Base-by-base conservation (phyloP, 164 flowering plant species). In the Pachysandra terminalis region DNA sequence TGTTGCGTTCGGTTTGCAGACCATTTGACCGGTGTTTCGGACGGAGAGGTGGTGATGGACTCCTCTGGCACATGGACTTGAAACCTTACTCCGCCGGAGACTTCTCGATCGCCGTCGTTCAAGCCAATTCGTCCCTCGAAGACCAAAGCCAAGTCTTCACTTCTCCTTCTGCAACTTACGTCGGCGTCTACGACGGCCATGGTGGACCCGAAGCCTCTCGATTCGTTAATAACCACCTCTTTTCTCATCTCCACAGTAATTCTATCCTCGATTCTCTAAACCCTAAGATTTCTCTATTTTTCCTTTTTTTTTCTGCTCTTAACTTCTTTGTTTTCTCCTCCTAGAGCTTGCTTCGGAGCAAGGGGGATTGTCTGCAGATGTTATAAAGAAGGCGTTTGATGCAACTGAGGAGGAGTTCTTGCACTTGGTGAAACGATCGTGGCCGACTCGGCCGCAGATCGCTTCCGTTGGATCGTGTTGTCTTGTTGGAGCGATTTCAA, bases 381-480 rank as follows among this genome's bases (percentile, higher is more conserved):
- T 82, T 16, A 75, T 82, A 51, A 82, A 67, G 68, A 82, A 80
- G 66, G 81, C 85, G 0, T 80, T 82, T 51, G 65, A 59, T 70
- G 78, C 75, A 12, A 80, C 85, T 0, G 85, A 82, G 45, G 78
- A 80, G 65, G 80, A 78, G 12, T 82, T 82, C 65, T 57, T 76
- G 55, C 73, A 67, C 13, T 64, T 80, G 69, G 85, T 82, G 75
- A 82, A 74, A 77, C 67, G 66, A 9, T 19, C 10, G 89, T 85
- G 27, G 59, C 79, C 80, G 0, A 63, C 67, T 5, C 74, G 67
- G 65, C 93, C 93, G 4, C 81, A 83, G 49, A 82, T 88, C 68
- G 90, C 90, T 52, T 80, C 90, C 0, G 90, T 82, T 4, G 93
- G 93, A 26, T 85, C 93, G 9, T 88, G 90, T 48, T 88, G 93